Percentiles rank a stretch among this genome's conserved stretches.
Evolutionary conservation across 768 basidiomycete species (phyloP).

Genomic region (Podaxis sp.): DNA sequence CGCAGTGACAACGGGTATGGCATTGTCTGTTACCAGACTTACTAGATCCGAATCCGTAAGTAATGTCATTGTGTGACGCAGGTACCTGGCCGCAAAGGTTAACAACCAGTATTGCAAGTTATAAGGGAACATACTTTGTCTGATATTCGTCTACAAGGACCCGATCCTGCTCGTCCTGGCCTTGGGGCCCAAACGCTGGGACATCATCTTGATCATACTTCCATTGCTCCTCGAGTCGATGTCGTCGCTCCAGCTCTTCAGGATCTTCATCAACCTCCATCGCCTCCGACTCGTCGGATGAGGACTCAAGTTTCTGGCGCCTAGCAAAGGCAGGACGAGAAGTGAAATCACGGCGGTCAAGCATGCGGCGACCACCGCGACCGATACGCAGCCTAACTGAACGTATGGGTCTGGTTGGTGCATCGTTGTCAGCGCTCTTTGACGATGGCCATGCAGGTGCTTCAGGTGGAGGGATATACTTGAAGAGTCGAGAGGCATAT

Average conservation of each 20-base stretch:
- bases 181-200: slow-evolving; percentile 50
- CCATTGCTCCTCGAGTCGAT: slow-evolving; percentile 56
- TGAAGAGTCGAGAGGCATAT: slow-evolving; percentile 63
- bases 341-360: slow-evolving; percentile 61
- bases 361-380: slow-evolving; percentile 71
- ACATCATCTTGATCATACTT: slow-evolving; percentile 63
- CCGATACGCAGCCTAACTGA: slow-evolving; percentile 74
- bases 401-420: slow-evolving; percentile 27
- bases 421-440: slow-evolving; percentile 23
- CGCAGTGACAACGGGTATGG: slow-evolving; percentile 33
- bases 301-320: slow-evolving; percentile 16
- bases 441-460: slow-evolving; percentile 25
- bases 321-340: slow-evolving; percentile 21
- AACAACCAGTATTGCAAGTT: slow-evolving; percentile 8
- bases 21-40: slow-evolving; percentile 46
- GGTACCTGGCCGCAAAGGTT: slow-evolving; percentile 32
- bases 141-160: slow-evolving; percentile 70
- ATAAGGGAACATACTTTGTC: slow-evolving; percentile 33
- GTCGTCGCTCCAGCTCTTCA: slow-evolving; percentile 33
- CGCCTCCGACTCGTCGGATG: slow-evolving; percentile 22
- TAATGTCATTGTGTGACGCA: slow-evolving; percentile 52
- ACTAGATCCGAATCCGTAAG: slow-evolving; percentile 52
- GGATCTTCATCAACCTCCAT: slow-evolving; percentile 30
- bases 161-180: slow-evolving; percentile 65
- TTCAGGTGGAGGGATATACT: slow-evolving; percentile 43